A percentile compares a stretch with the other conserved stretches of the same genome.
Conservation (phyloP, 1,284 basidiomycete genomes). For the Coniferiporia sulphurascens region DNA sequence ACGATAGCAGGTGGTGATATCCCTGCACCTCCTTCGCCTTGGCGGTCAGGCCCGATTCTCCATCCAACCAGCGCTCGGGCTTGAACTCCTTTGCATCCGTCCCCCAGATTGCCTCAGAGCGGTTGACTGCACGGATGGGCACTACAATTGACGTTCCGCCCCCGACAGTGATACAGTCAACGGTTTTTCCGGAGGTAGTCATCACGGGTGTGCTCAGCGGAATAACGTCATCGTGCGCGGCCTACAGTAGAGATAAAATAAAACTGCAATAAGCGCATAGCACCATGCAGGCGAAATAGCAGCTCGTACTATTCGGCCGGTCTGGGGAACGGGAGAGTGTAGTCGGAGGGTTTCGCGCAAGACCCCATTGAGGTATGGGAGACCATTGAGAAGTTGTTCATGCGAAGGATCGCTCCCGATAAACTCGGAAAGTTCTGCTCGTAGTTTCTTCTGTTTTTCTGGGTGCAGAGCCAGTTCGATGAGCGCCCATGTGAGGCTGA, state of each 20-base stretch:
- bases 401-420: conserved; percentile 25
- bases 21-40: conserved; percentile 12
- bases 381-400: conserved; percentile 26
- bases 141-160: not conserved
- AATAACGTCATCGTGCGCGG: conserved; percentile 16
- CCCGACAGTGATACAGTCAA: conserved; percentile 4
- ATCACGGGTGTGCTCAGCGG: conserved; percentile 10
- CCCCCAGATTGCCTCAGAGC: conserved; percentile 14
- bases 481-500: conserved; percentile 28
- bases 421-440: conserved; percentile 24
- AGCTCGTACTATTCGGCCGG: conserved; percentile 36
- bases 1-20: conserved; percentile 16
- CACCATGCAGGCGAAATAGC: not conserved
- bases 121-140: conserved; percentile 17
- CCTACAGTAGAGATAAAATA: not conserved
- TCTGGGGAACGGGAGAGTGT: conserved; percentile 27
- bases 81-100: conserved; percentile 18
- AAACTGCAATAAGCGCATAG: not conserved
- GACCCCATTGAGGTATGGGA: conserved; percentile 15
- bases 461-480: conserved; percentile 27
- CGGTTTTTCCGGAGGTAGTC: not conserved
- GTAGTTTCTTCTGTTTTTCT: conserved; percentile 26
- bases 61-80: conserved; percentile 18
- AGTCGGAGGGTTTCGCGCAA: conserved; percentile 25
- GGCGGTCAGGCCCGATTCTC: conserved; percentile 5